Evolutionary conservation across 108 stramenopile genomes (phyloP), one percentile per base, ranked within the genome.

Genomic region (Cyclotella distinguenda): DNA sequence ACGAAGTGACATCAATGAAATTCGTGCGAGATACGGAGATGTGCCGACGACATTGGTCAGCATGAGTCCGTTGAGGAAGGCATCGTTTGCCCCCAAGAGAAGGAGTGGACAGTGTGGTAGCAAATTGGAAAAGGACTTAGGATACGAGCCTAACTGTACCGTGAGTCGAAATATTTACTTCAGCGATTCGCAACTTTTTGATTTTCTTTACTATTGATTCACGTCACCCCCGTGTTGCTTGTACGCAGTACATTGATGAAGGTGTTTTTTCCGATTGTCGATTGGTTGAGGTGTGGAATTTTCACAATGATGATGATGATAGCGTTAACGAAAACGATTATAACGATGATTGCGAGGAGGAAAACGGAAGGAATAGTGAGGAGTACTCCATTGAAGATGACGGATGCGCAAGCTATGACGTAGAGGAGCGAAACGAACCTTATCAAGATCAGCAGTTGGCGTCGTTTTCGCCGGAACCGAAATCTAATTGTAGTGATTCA

Each of bases 261-360:
- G 69, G 77, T 0, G 64, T 78, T 0, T 78, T 78, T 39, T 65
- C 69, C 27, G 68, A 33, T 4, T 70, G 77, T 61, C 56, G 77
- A 50, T 46, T 65, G 48, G 64, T 78, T 4, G 69, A 78, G 51
- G 69, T 78, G 25, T 78, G 68, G 68, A 78, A 78, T 61, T 78
- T 78, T 51, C 77, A 78, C 38, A 78, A 70, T 64, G 76, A 70
- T 19, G 74, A 62, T 35, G 21, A 56, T 39, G 64, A 55, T 11
- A 56, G 40, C n/a, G 40, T 31, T 11, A 52, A 54, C 0, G 50
- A 62, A 25, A 48, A 56, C 15, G 55, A 27, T 13, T 35, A 55
- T 44, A 31, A 25, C 32, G 40, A 40, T 22, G 46, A 40, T n/a
- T n/a, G n/a, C 26, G 46, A 63, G 21, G 48, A 56, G 8, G 40